These are phyloP conservation scores for Chaetomium olivaceum DNA, from an alignment of 2,329 filamentous ascomycete genomes.

Conservation along the genomic window DNA sequence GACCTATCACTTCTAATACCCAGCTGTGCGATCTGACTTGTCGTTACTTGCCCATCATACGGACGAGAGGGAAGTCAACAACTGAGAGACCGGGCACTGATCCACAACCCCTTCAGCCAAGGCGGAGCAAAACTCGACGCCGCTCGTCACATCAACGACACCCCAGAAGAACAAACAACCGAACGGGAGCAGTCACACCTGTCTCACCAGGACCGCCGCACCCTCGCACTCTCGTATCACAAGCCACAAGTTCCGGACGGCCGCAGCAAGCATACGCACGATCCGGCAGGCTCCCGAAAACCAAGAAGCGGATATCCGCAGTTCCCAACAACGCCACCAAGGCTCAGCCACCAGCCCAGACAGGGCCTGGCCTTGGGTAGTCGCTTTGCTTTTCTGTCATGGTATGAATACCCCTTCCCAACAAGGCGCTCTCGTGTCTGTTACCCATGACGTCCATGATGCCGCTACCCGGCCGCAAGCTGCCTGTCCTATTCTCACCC, in stretches of 20 bases:
- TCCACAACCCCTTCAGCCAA: not conserved
- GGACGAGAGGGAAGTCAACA: not conserved
- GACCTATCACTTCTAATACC: not conserved
- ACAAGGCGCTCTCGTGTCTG: not conserved
- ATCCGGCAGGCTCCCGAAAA: conserved; percentile 8
- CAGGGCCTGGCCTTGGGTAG: not conserved
- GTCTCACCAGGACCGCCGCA: not conserved
- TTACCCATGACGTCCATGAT: not conserved
- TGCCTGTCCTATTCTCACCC: not conserved
- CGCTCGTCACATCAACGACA: not conserved
- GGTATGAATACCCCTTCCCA: not conserved
- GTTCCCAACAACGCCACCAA: not conserved
- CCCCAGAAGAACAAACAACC: not conserved
- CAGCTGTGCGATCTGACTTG: not conserved
- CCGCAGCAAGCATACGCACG: conserved; percentile 16
- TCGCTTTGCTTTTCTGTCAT: not conserved
- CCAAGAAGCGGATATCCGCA: not conserved
- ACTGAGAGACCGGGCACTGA: not conserved
- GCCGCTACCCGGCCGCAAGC: not conserved
- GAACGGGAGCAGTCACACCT: not conserved
- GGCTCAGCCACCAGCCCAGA: not conserved
- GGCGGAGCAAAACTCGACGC: not conserved
- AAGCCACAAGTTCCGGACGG: conserved; percentile 1
- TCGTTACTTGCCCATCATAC: not conserved
- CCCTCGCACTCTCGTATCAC: not conserved